Evolutionary conservation across 2,329 filamentous ascomycete genomes (phyloP), one percentile per base, ranked within the genome.

Genomic region (Emergomyces orientalis): DNA sequence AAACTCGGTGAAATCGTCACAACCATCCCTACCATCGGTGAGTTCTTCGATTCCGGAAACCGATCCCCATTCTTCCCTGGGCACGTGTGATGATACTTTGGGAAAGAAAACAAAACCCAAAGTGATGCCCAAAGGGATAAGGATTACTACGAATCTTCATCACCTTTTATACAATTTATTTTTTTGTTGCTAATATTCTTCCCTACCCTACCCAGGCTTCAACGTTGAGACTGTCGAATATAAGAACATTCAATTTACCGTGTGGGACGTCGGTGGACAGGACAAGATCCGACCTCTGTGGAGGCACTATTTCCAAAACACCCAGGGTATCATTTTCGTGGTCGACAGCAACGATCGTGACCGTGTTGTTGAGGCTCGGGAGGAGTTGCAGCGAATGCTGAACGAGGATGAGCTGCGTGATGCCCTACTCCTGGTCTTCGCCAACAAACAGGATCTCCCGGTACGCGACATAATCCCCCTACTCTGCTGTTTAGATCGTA

Each of bases 261-360:
- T 99, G 78, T 99, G 94, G 94, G 94, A 97, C 84, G 94, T 99
- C 76, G 94, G 94, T 84, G 94, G 94, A 79, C 94, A 99, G 85
- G 94, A 99, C 87, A 97, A 97, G 90, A 99, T 99, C 78, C 88
- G 94, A 79, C 94, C 94, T 76, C 84, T 99, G 76, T 99, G 94
- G 94, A 91, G 94, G 83, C 94, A 97, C 81, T 99, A 99, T 84
- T 99, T 97, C 88, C 92, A 96, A 82, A 96, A 96, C 82, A 99
- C 94, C 71, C 94, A 99, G 82, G 94, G 94, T 78, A 93, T 99
- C 79, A 97, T 99, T 82, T 99, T 99, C 85, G 94, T 99, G 72
- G 91, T 99, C 77, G 94, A 99, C 82, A 93, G 89, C 82, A 97
- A 96, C 81, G 94, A 99, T 86, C 90, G 91, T 77, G 92, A 96